phyloP scores from a whole-genome alignment of 2,329 filamentous ascomycete species.

The Zymoseptoria tritici region DNA sequence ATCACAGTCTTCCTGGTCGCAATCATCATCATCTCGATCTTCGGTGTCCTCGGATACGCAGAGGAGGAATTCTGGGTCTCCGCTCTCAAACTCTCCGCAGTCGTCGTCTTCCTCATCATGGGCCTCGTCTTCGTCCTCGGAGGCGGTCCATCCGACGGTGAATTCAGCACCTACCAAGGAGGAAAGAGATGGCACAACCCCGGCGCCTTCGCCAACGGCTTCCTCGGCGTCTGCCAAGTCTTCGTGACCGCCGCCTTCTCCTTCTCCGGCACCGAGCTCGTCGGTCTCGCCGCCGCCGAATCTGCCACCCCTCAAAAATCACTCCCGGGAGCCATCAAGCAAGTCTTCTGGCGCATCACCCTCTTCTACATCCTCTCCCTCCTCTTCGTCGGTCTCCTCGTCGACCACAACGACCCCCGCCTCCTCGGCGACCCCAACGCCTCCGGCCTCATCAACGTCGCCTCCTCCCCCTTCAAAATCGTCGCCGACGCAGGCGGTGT shows the following conservation, averaged over 20 bases:
- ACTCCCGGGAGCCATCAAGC: constrained; percentile 79
- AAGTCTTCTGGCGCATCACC: constrained; percentile 90
- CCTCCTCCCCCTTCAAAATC: constrained; percentile 86
- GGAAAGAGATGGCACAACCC: constrained; percentile 40
- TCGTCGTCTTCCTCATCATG: constrained; percentile 56
- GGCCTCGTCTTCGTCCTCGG: constrained; percentile 52
- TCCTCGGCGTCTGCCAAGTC: constrained; percentile 57
- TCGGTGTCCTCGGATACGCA: constrained; percentile 24
- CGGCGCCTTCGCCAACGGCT: constrained; percentile 46
- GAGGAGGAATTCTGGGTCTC: constrained; percentile 26
- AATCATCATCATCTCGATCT: constrained; percentile 21
- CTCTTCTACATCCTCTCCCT: constrained; percentile 85
- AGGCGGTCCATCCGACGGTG: constrained; percentile 42
- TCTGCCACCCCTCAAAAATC: constrained; percentile 73
- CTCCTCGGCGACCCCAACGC: constrained; percentile 45
- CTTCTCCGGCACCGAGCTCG: constrained; percentile 56
- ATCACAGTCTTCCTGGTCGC: constrained; percentile 19
- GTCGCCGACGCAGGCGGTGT: constrained; percentile 74
- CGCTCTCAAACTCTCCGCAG: constrained; percentile 31
- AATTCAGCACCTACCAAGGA: constrained; percentile 37
- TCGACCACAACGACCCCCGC: constrained; percentile 60
- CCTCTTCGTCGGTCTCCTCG: constrained; percentile 71
- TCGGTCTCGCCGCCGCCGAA: constrained; percentile 66
- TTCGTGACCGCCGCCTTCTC: constrained; percentile 58
- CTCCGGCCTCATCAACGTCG: constrained; percentile 53